Evolutionary conservation across 148 eudicot species (phyloP), one percentile per base, ranked within the genome.

Genomic region (Rhododendron vialii): DNA sequence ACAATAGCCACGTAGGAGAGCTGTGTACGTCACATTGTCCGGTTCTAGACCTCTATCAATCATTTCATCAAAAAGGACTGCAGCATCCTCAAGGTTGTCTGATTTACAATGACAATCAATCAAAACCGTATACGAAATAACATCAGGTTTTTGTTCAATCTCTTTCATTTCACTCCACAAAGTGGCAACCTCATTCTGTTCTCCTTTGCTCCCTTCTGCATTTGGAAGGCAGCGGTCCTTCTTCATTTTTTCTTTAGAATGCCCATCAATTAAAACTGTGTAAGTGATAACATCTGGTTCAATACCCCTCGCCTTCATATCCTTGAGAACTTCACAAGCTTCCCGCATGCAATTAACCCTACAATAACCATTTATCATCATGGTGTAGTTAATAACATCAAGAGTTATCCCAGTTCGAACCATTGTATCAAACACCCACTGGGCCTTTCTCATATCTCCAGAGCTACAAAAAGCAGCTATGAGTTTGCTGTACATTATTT

Each of bases 331-430:
- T 78, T 80, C 87, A 84, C n/a, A 45, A 74, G 96, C 98, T 76
- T 90, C 87, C 30, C 33, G 28, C 86, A 93, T 38, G 75, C 63
- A 28, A 86, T 93, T 92, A 28, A 43, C 87, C 84, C 85, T 90
- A 86, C 92, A 92, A 82, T 92, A 95, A 17, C 98, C 96, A 81
- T 93, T 87, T 69, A 95, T 82, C 96, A 95, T 91, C 36, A 90
- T 93, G 30, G 95, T 95, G 92, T 94, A 94, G 80, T 88, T 92
- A 81, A 91, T 84, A 43, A 89, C 86, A 90, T 95, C 98, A 24
- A 95, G 94, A 63, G 28, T 63, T 41, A 90, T 83, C 17, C 95
- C 94, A 82, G 86, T 86, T 57, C 47, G n/a, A 20, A 92, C 83
- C 92, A 94, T 89, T 22, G 65, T 75, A 86, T 92, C 91, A 86